Percentiles rank a stretch among this genome's conserved stretches.
These are phyloP conservation scores for Cryptomeria japonica DNA, from an alignment of 75 land plant species.

Conservation along the genomic window DNA sequence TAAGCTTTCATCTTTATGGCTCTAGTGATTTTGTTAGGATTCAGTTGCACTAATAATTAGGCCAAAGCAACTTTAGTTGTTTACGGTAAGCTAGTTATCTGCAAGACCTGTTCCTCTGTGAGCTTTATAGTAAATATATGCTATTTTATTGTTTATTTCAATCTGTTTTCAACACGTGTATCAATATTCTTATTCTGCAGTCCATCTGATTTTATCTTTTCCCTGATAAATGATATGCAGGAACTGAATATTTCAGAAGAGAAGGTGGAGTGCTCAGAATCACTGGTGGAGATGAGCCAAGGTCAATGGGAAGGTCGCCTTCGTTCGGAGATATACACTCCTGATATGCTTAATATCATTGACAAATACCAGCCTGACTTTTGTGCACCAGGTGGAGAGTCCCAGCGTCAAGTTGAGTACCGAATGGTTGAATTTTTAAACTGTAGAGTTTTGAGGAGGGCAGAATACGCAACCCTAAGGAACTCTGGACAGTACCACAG, in stretches of 20 bases:
- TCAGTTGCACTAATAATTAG: background rate
- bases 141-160: background rate
- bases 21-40: background rate
- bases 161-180: background rate
- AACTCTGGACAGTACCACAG: conserved; percentile 27
- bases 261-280: conserved; percentile 66
- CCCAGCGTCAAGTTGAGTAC: conserved; percentile 79
- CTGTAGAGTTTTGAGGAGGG: conserved; percentile 39
- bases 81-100: background rate
- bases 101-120: background rate
- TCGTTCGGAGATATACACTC: conserved; percentile 65
- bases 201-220: background rate
- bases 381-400: conserved; percentile 78
- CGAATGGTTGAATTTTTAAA: conserved; percentile 79
- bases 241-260: conserved; percentile 69
- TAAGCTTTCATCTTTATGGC: background rate
- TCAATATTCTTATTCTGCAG: background rate
- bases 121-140: background rate
- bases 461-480: conserved; percentile 20
- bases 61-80: background rate
- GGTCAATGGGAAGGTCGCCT: conserved; percentile 89
- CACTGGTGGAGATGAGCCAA: conserved; percentile 63
- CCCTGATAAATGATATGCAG: conserved; percentile 22
- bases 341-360: conserved; percentile 54
- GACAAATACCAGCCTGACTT: conserved; percentile 76